Conservation (phyloP, 2,329 filamentous ascomycete genomes). For the Clonostachys sp. region DNA sequence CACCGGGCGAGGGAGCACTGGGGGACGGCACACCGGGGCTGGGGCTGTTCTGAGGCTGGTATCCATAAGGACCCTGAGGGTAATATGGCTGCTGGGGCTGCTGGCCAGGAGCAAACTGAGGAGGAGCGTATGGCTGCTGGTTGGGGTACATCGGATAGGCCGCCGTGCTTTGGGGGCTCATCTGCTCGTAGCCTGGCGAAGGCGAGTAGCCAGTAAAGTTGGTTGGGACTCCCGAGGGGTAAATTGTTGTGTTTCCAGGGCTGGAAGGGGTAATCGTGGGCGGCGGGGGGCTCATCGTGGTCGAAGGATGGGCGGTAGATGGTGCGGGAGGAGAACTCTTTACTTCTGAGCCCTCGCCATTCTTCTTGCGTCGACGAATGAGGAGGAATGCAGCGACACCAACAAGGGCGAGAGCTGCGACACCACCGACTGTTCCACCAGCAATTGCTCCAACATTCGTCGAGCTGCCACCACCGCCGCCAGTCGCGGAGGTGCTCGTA, state of each 20-base stretch:
- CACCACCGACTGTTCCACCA: constrained; percentile 41
- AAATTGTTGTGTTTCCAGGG: constrained; percentile 12
- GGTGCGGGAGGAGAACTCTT: constrained; percentile 6
- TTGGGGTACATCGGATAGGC: constrained; percentile 5
- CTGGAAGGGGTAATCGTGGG: constrained; percentile 8
- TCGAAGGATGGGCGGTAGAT: constrained; percentile 8
- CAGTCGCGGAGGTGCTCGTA: constrained; percentile 3
- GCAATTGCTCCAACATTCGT: constrained; percentile 35
- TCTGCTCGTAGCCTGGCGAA: constrained; percentile 10
- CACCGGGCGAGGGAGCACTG: not conserved
- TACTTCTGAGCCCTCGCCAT: constrained; percentile 6
- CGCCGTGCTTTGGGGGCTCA: constrained; percentile 4
- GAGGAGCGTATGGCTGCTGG: constrained; percentile 2
- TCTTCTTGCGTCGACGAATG: constrained; percentile 26
- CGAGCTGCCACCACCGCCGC: constrained; percentile 15
- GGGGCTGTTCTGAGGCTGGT: constrained; percentile 9
- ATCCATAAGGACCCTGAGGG: constrained; percentile 10
- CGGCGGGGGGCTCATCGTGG: constrained; percentile 8
- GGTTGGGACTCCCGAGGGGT: constrained; percentile 18
- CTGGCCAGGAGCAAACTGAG: constrained; percentile 13
- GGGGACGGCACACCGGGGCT: constrained; percentile 7
- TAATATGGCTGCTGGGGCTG: constrained; percentile 4
- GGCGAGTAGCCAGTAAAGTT: constrained; percentile 13
- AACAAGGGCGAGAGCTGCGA: constrained; percentile 32
- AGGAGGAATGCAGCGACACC: constrained; percentile 32